phyloP scores from a whole-genome alignment of 2,329 filamentous ascomycete genomes.

The Aspergillus melleus region DNA sequence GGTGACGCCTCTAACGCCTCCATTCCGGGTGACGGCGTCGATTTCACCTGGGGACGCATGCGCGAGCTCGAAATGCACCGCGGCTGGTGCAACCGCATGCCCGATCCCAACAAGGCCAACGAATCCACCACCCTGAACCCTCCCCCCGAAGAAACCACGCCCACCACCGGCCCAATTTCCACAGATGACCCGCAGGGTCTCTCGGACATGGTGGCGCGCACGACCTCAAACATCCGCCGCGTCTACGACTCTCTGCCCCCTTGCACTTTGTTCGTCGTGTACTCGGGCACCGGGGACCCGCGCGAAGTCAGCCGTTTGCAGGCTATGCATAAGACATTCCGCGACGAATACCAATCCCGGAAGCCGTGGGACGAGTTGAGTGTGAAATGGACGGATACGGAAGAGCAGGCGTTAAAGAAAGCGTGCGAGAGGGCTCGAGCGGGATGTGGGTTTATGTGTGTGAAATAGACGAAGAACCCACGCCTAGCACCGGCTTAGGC shows the following conservation, averaged over 20 bases:
- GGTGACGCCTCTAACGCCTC: conserved; percentile 46
- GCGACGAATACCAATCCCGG: conserved; percentile 58
- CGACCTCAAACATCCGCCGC: conserved; percentile 51
- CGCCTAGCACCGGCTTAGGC: too few relatives aligned
- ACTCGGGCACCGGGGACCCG: conserved; percentile 65
- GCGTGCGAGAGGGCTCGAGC: conserved; percentile 58
- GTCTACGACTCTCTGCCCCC: conserved; percentile 59
- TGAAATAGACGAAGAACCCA: conserved; percentile 48
- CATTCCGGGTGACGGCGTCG: conserved; percentile 54
- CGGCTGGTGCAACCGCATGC: conserved; percentile 59
- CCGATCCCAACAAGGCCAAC: conserved; percentile 47
- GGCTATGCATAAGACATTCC: conserved; percentile 55
- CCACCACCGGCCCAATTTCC: conserved; percentile 11
- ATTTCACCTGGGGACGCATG: conserved; percentile 64
- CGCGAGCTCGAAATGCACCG: conserved; percentile 61
- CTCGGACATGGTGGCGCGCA: conserved; percentile 49
- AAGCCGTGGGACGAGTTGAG: conserved; percentile 63
- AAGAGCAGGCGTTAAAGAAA: conserved; percentile 59
- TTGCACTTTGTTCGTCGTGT: conserved; percentile 63
- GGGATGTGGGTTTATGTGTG: conserved; percentile 59
- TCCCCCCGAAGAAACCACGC: conserved; percentile 26
- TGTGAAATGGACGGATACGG: conserved; percentile 65
- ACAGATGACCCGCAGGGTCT: conserved; percentile 33
- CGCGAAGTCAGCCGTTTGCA: conserved; percentile 58
- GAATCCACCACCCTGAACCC: conserved; percentile 32